Base-by-base conservation (phyloP, 2,329 filamentous ascomycete genomes). In the Penicillium glabrum region DNA sequence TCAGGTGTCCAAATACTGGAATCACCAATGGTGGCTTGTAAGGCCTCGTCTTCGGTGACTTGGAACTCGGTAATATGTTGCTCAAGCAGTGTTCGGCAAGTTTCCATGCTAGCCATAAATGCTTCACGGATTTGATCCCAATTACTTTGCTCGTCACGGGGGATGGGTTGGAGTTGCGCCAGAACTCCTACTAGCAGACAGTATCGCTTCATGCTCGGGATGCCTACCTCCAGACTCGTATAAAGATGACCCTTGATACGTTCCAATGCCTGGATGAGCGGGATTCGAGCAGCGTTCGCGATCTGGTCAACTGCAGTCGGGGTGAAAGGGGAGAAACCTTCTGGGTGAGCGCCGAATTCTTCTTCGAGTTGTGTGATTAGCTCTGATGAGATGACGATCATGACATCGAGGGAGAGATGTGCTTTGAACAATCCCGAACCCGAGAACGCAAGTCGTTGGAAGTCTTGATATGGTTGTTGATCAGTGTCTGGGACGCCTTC, bases 161-260 rank as follows among this genome's bases (percentile, higher is more conserved):
- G 51, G 4, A 56, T n/a, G 3, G 37, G 19, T 5, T 44, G 46
- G 14, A 63, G 23, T 31, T 61, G 59, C 14, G 59, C 59, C 13
- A 63, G 46, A 3, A 63, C 44, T 26, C 57, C 61, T 1, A 10
- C 39, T 5, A 61, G 33, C 2, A 63, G 33, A 50, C 53, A 52
- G 31, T 63, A 61, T 10, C 61, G 57, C 23, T 63, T 63, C 56
- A 61, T 53, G 14, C 61, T 63, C 6, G 61, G 61, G 9, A 60
- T 61, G 3, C 61, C 61, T 2, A 53, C 57, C 7, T 19, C 53
- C 19, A 63, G 14, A 21, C 59, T 51, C 8, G 58, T 23, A 26
- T 60, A 53, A 13, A 61, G 41, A 7, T 61, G 52, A 14, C 44
- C 46, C 13, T 33, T 39, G 16, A 61, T 51, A 21, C 46, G 48